A percentile compares a stretch with the other conserved stretches of the same genome.
Conservation (phyloP, 2,329 filamentous ascomycete genomes). For the Fusarium globosum region DNA sequence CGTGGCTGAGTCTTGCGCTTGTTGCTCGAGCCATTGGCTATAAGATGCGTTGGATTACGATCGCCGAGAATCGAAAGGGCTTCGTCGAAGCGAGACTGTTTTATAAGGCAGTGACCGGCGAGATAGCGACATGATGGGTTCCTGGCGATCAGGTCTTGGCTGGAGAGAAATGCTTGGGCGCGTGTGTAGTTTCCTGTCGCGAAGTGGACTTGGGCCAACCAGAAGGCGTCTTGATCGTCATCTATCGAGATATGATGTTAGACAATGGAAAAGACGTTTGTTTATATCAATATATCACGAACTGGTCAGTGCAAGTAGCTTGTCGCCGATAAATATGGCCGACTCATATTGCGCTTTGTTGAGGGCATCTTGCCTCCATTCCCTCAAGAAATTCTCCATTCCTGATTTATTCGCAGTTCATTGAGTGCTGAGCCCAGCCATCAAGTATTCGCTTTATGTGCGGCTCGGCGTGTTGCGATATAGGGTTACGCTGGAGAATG, state of each 20-base stretch:
- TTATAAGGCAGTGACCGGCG: constrained; percentile 92
- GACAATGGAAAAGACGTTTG: background rate
- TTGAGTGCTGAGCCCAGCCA: background rate
- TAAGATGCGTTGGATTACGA: constrained; percentile 90
- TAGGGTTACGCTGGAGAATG: background rate
- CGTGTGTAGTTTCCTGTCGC: constrained; percentile 94
- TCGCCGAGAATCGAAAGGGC: constrained; percentile 89
- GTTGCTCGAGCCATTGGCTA: constrained; percentile 64
- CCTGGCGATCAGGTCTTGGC: constrained; percentile 82
- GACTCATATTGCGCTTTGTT: constrained; percentile 97
- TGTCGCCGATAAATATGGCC: constrained; percentile 97
- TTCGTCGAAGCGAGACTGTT: constrained; percentile 90
- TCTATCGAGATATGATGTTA: constrained; percentile 62
- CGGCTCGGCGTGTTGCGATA: constrained; percentile 4
- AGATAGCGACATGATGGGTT: constrained; percentile 93
- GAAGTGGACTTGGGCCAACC: constrained; percentile 98
- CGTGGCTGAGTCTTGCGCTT: constrained; percentile 54
- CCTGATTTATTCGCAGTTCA: constrained; percentile 9
- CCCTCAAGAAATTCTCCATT: constrained; percentile 94
- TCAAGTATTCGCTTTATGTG: background rate
- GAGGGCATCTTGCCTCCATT: constrained; percentile 94
- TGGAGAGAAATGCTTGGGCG: constrained; percentile 85
- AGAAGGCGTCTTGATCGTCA: constrained; percentile 93
- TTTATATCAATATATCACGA: constrained; percentile 47
- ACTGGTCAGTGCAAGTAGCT: constrained; percentile 94